Conservation (phyloP, 2,329 filamentous ascomycete species). For the Penicillium olsonii region DNA sequence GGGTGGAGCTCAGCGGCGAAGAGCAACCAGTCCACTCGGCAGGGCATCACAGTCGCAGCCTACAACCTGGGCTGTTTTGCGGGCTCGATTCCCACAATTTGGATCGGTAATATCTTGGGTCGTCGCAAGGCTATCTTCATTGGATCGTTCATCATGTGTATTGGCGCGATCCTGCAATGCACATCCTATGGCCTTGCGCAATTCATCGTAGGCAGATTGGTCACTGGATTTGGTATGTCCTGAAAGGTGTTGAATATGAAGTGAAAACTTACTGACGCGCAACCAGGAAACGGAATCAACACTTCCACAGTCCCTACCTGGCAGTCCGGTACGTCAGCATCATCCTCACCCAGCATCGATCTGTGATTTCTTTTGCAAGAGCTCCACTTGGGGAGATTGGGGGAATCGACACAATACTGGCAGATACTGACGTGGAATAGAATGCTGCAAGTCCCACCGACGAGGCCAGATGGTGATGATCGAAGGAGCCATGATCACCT, state of each 20-base stretch:
- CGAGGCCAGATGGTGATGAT: slow-evolving; percentile 47
- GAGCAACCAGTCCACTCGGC: slow-evolving; percentile 46
- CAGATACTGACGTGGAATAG: slow-evolving; percentile 26
- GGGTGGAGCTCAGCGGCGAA: slow-evolving; percentile 26
- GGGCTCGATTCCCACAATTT: slow-evolving; percentile 48
- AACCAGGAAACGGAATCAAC: slow-evolving; percentile 44
- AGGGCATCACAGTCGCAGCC: slow-evolving; percentile 44
- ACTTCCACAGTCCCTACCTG: slow-evolving; percentile 49
- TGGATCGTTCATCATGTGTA: slow-evolving; percentile 40
- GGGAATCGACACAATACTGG: not conserved
- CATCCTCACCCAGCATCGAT: too few species aligned
- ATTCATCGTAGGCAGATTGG: slow-evolving; percentile 48
- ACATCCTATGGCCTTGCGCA: slow-evolving; percentile 47
- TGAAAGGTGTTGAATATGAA: not conserved
- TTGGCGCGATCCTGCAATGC: slow-evolving; percentile 49
- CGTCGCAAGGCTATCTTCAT: slow-evolving; percentile 46
- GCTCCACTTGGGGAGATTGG: too few species aligned
- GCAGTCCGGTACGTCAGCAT: slow-evolving; percentile 39
- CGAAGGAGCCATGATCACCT: slow-evolving; percentile 50
- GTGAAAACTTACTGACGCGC: not conserved
- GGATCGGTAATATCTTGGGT: slow-evolving; percentile 48
- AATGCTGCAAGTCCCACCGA: slow-evolving; percentile 41
- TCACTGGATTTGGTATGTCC: slow-evolving; percentile 33
- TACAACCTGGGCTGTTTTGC: slow-evolving; percentile 48
- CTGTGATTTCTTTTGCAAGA: too few species aligned